Percentiles rank a stretch among this genome's conserved stretches.
These are phyloP conservation scores for Thelephora aurantiotincta DNA, from an alignment of 768 basidiomycete genomes.

Conservation along the genomic window DNA sequence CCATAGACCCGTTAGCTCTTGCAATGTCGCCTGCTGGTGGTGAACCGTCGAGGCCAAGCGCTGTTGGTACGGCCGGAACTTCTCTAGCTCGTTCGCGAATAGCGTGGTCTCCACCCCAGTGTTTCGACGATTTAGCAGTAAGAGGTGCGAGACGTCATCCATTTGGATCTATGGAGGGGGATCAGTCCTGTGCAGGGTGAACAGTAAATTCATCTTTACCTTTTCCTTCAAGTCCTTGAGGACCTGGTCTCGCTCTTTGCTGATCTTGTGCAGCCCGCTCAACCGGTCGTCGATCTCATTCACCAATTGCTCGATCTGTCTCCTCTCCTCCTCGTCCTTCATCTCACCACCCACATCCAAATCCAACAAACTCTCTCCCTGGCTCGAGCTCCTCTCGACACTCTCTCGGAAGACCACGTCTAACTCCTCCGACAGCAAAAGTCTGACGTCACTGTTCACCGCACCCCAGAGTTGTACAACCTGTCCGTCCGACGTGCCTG, in stretches of 20 bases:
- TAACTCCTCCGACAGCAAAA: constrained; percentile 43
- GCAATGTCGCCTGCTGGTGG: constrained; percentile 57
- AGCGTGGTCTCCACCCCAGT: constrained; percentile 71
- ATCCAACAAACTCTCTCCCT: constrained; percentile 46
- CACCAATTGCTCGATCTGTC: constrained; percentile 52
- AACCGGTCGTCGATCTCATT: constrained; percentile 69
- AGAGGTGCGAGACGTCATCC: constrained; percentile 92
- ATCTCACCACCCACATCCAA: constrained; percentile 50
- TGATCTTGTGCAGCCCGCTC: constrained; percentile 67
- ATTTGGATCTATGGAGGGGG: constrained; percentile 55
- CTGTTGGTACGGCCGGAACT: constrained; percentile 85
- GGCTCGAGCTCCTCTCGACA: constrained; percentile 22
- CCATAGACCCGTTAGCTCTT: constrained; percentile 67
- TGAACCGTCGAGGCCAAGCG: constrained; percentile 66
- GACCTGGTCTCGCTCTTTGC: constrained; percentile 72
- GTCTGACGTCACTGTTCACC: constrained; percentile 45
- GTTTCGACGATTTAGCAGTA: constrained; percentile 83
- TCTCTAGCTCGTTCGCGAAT: constrained; percentile 89
- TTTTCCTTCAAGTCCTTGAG: constrained; percentile 94
- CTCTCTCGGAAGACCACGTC: constrained; percentile 53
- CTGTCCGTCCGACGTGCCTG: constrained; percentile 65
- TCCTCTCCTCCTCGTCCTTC: constrained; percentile 52
- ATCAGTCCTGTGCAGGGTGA: not conserved
- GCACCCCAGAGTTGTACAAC: constrained; percentile 60
- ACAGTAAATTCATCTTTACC: constrained; percentile 25